Conservation (phyloP, 106 monocot genomes). For the Allium sativum region DNA sequence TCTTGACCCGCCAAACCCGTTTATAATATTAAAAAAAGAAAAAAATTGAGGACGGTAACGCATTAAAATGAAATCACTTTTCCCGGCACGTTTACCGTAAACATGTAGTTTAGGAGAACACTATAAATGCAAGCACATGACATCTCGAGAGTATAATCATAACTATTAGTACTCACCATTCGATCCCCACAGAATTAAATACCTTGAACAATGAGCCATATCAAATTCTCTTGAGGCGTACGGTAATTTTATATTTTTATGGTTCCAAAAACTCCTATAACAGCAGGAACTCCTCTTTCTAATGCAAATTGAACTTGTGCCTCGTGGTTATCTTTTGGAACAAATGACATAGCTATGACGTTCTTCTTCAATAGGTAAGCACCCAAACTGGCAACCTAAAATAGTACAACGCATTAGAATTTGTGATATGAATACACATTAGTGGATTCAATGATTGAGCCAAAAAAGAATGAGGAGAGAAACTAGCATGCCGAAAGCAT, state of each 20-base stretch:
- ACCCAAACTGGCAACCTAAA: conserved; percentile 57
- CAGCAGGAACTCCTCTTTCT: conserved; percentile 60
- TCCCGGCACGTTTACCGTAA: too few species aligned
- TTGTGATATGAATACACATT: background rate
- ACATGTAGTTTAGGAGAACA: too few species aligned
- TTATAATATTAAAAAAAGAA: too few species aligned
- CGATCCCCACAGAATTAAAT: conserved; percentile 51
- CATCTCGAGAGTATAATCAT: too few species aligned
- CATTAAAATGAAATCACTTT: too few species aligned
- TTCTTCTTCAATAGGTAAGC: conserved; percentile 46
- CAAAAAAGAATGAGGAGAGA: too few species aligned
- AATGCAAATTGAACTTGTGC: conserved; percentile 71
- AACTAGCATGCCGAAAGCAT: background rate
- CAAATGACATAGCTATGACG: conserved; percentile 71
- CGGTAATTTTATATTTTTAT: conserved; percentile 46
- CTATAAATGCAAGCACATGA: too few species aligned
- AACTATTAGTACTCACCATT: conserved; percentile 24
- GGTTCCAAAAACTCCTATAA: conserved; percentile 62
- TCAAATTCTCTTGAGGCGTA: conserved; percentile 50
- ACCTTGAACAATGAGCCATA: conserved; percentile 69
- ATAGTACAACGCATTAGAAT: background rate
- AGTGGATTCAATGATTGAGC: background rate
- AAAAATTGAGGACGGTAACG: too few species aligned
- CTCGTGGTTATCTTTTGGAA: conserved; percentile 53
- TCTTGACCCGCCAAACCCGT: too few species aligned